Evolutionary conservation across 495 filamentous ascomycete genomes (phyloP).

Genomic region (Tuber aestivum): DNA sequence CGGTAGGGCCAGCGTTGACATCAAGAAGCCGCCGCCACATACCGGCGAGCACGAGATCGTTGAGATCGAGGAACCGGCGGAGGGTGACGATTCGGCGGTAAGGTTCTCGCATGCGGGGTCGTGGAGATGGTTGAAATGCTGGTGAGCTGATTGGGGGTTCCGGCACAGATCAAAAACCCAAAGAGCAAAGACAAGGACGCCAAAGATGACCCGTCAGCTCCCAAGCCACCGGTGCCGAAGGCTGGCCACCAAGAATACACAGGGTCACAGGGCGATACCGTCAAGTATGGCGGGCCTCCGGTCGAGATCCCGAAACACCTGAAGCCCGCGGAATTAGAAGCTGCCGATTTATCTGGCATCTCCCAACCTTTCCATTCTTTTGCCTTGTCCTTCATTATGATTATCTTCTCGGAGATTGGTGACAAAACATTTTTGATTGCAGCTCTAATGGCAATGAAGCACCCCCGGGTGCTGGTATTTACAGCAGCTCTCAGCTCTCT

Average conservation of each 20-base stretch:
- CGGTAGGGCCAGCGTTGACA: slow-evolving; percentile 57
- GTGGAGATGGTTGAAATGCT: background rate
- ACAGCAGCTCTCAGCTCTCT: slow-evolving; percentile 86
- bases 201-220: slow-evolving; percentile 35
- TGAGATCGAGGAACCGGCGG: slow-evolving; percentile 29
- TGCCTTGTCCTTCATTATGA: slow-evolving; percentile 90
- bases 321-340: slow-evolving; percentile 43
- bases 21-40: slow-evolving; percentile 49
- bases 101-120: background rate
- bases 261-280: slow-evolving; percentile 35
- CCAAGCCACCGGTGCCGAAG: slow-evolving; percentile 27
- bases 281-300: slow-evolving; percentile 48
- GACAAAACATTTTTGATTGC: slow-evolving; percentile 98
- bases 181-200: slow-evolving; percentile 34
- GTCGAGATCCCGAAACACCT: slow-evolving; percentile 44
- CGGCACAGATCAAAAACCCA: slow-evolving; percentile 17
- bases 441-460: slow-evolving; percentile 98
- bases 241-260: slow-evolving; percentile 40
- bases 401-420: slow-evolving; percentile 92
- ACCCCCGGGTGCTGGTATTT: slow-evolving; percentile 88
- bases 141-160: slow-evolving; percentile 5
- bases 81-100: slow-evolving; percentile 34
- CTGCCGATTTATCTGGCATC: slow-evolving; percentile 51
- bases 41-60: slow-evolving; percentile 43
- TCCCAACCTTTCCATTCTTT: slow-evolving; percentile 87